A percentile compares a stretch with the other conserved stretches of the same genome.
Evolutionary conservation across 1,284 basidiomycete species (phyloP).

Genomic region (Ustilago vetiveriae): DNA sequence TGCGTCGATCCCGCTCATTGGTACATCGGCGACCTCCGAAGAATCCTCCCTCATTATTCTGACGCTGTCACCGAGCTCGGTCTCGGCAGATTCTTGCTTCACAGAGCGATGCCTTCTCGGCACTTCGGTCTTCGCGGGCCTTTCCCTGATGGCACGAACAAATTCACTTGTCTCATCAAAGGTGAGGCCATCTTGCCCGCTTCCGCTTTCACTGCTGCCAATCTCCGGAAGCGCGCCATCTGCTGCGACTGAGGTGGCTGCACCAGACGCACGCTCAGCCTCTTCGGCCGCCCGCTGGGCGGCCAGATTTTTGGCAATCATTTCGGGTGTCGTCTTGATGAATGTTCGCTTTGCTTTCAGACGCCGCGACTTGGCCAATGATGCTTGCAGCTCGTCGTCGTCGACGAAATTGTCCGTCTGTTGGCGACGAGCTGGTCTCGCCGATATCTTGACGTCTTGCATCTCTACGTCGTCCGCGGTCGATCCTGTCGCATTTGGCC

Average conservation of each 20-base stretch:
- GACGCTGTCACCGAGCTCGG: conserved; percentile 65
- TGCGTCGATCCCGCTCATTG: conserved; percentile 22
- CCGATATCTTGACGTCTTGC: conserved; percentile 69
- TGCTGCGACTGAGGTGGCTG: background rate
- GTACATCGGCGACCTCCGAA: conserved; percentile 65
- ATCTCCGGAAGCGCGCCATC: background rate
- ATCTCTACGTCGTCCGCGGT: conserved; percentile 71
- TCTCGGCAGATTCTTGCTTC: conserved; percentile 19
- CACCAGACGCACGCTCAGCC: conserved; percentile 69
- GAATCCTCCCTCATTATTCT: conserved; percentile 68
- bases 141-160: conserved; percentile 81
- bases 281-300: conserved; percentile 75
- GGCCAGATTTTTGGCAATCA: conserved; percentile 78
- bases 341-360: conserved; percentile 78
- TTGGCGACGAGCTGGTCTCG: conserved; percentile 6
- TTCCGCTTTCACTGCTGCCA: conserved; percentile 1
- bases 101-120: conserved; percentile 7
- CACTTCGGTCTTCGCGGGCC: conserved; percentile 69
- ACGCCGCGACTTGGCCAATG: conserved; percentile 83
- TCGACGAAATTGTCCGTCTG: conserved; percentile 80
- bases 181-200: conserved; percentile 71
- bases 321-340: conserved; percentile 83
- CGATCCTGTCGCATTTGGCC: background rate
- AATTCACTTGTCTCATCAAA: conserved; percentile 99
- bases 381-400: conserved; percentile 96